phyloP scores from a whole-genome alignment of 495 filamentous ascomycete species.

The Emericellopsis terricola region DNA sequence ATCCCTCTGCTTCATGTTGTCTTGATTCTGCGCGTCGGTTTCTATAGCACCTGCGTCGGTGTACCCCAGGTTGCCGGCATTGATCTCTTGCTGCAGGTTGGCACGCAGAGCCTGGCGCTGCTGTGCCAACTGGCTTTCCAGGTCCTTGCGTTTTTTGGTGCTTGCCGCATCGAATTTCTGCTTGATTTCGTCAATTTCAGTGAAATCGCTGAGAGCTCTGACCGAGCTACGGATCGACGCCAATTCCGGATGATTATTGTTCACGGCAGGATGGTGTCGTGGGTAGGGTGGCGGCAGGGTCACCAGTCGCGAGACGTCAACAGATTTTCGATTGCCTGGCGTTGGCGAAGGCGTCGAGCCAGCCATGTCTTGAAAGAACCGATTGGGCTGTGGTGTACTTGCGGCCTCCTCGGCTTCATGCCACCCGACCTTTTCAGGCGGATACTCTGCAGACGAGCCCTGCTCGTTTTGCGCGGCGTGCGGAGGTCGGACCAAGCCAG shows the following conservation, averaged over 20 bases:
- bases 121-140: slow-evolving; percentile 20
- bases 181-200: slow-evolving; percentile 51
- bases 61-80: slow-evolving; percentile 57
- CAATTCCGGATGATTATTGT: slow-evolving; percentile 85
- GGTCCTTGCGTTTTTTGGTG: slow-evolving; percentile 23
- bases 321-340: slow-evolving; percentile 26
- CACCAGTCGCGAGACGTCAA: slow-evolving; percentile 83
- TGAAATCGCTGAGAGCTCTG: slow-evolving; percentile 56
- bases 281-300: slow-evolving; percentile 86
- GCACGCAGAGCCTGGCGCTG: slow-evolving; percentile 23
- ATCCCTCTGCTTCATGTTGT: slow-evolving; percentile 43
- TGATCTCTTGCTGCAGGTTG: slow-evolving; percentile 58
- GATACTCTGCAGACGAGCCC: slow-evolving; percentile 44
- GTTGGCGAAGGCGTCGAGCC: slow-evolving; percentile 21
- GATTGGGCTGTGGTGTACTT: slow-evolving; percentile 15
- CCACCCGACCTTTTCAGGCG: slow-evolving; percentile 69
- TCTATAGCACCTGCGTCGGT: slow-evolving; percentile 56
- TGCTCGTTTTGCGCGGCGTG: slow-evolving; percentile 18
- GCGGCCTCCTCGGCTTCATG: slow-evolving; percentile 36
- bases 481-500: slow-evolving; percentile 14
- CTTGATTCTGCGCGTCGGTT: slow-evolving; percentile 46
- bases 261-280: slow-evolving; percentile 82
- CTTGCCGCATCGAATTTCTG: slow-evolving; percentile 32
- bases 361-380: slow-evolving; percentile 17
- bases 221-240: slow-evolving; percentile 57